Conservation (phyloP, 768 basidiomycete species). For the Lanmaoa rubissima region DNA sequence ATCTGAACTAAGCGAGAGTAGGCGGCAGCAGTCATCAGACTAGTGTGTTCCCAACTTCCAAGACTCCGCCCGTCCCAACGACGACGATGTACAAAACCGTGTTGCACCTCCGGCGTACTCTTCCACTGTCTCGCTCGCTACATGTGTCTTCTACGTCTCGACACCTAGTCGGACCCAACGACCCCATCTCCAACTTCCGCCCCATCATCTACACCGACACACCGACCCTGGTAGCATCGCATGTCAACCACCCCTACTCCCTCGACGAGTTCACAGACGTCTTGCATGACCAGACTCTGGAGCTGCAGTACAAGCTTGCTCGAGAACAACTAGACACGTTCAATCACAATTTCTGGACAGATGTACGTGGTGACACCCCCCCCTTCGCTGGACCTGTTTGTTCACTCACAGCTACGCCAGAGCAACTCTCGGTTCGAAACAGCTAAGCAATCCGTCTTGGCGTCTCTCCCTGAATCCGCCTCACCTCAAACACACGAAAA, state of each 20-base stretch:
- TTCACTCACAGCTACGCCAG: slow-evolving; percentile 37
- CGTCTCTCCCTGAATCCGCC: slow-evolving; percentile 50
- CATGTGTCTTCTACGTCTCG: slow-evolving; percentile 27
- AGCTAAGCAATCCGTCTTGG: slow-evolving; percentile 58
- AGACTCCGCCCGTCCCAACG: too few relatives aligned
- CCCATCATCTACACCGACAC: slow-evolving; percentile 73
- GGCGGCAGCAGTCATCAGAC: too few relatives aligned
- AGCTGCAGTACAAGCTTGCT: slow-evolving; percentile 69
- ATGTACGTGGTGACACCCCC: slow-evolving; percentile 47
- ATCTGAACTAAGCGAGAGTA: too few relatives aligned
- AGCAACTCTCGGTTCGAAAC: slow-evolving; percentile 79
- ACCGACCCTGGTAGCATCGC: slow-evolving; percentile 33
- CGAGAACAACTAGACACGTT: slow-evolving; percentile 71
- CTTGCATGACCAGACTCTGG: slow-evolving; percentile 41
- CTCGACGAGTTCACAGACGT: slow-evolving; percentile 59
- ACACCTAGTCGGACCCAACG: slow-evolving; percentile 64
- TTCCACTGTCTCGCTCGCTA: slow-evolving; percentile 9
- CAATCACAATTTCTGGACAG: slow-evolving; percentile 78
- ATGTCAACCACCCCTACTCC: slow-evolving; percentile 66
- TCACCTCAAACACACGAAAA: slow-evolving; percentile 57
- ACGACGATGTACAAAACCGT: background rate
- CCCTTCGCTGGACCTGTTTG: background rate
- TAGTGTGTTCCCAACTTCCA: background rate
- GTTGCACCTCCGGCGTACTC: background rate
- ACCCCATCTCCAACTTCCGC: slow-evolving; percentile 77